Evolutionary conservation across 1,139 yeast genomes (phyloP), one percentile per base, ranked within the genome.

Genomic region (Pichiaceae sp.): DNA sequence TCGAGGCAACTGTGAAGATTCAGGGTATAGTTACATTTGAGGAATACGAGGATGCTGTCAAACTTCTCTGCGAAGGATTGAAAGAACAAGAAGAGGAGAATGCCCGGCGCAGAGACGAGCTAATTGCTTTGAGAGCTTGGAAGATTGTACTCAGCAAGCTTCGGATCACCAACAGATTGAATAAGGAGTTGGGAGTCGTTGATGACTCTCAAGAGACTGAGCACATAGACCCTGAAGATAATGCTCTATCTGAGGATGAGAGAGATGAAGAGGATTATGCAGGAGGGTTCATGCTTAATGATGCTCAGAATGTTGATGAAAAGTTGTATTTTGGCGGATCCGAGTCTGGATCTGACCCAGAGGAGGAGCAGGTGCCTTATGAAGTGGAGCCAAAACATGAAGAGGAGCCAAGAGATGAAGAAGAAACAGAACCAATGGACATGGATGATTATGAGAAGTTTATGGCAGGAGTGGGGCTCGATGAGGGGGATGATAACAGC

Each of bases 21-120:
- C 78, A 80, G 3, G 98, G 98, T 2, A 71, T 87, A 20, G 81
- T 91, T 2, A 76, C 89, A 8, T 79, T 82, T 3, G 51, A 53
- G 24, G 79, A 79, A 48, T 75, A 62, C 45, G 64, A 64, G 42
- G 94, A 83, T 30, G 95, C 95, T 0, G 66, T 87, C 27, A 52
- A 63, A 20, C 62, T 68, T 1, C 77, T 80, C 0, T 64, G 78
- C 32, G 72, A 72, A 6, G 72, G 73, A 23, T 52, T 86, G 32
- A 51, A 60, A 32, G 79, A 78, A 36, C 68, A 68, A 37, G 83
- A 77, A 39, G 58, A 57, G 12, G 76, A 75, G 32, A 66, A 64
- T 24, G 65, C 63, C 37, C 62, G 69, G 38, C 60, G 59, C 32
- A 64, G 68, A 24, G 59, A 70, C 9, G 74, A 72, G 35, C 43